phyloP scores from a whole-genome alignment of 202 grass and related monocot species.

The Eragrostis tef region DNA sequence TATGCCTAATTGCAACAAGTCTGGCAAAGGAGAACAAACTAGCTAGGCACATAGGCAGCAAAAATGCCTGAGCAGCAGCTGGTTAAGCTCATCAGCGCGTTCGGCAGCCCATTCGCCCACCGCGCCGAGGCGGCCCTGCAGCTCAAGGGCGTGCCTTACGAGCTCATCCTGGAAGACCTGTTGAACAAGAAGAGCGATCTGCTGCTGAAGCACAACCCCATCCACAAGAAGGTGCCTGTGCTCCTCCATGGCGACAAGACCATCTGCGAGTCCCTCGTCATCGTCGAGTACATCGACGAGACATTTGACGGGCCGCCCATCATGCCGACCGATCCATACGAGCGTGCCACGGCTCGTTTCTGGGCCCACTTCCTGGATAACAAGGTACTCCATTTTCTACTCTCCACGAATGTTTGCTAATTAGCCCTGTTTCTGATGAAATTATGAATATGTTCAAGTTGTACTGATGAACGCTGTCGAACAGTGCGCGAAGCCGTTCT shows the following conservation, averaged over 20 bases:
- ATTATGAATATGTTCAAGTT: too few relatives aligned
- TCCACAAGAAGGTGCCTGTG: conserved; percentile 60
- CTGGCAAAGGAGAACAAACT: too few relatives aligned
- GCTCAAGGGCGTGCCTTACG: conserved; percentile 52
- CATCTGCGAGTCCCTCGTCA: conserved; percentile 54
- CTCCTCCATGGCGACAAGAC: conserved; percentile 52
- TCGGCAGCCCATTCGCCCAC: conserved; percentile 50
- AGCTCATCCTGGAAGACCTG: conserved; percentile 46
- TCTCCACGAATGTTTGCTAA: too few relatives aligned
- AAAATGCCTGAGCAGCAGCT: too few relatives aligned
- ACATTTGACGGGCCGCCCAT: conserved; percentile 31
- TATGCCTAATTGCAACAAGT: too few relatives aligned
- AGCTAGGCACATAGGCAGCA: too few relatives aligned
- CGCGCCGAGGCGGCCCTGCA: conserved; percentile 48
- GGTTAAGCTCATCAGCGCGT: conserved; percentile 2
- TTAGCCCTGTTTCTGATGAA: too few relatives aligned
- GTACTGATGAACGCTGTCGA: too few relatives aligned
- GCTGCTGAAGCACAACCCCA: conserved; percentile 51
- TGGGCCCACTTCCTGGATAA: conserved; percentile 55
- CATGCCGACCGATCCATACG: conserved; percentile 46
- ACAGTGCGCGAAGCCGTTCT: conserved; percentile 30
- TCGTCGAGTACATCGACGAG: conserved; percentile 62
- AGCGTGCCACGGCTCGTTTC: conserved; percentile 48
- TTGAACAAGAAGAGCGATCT: conserved; percentile 52
- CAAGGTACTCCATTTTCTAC: conserved; percentile 44